phyloP scores from a whole-genome alignment of 192 early-diverging fungal species.

The Backusella macrospora region DNA sequence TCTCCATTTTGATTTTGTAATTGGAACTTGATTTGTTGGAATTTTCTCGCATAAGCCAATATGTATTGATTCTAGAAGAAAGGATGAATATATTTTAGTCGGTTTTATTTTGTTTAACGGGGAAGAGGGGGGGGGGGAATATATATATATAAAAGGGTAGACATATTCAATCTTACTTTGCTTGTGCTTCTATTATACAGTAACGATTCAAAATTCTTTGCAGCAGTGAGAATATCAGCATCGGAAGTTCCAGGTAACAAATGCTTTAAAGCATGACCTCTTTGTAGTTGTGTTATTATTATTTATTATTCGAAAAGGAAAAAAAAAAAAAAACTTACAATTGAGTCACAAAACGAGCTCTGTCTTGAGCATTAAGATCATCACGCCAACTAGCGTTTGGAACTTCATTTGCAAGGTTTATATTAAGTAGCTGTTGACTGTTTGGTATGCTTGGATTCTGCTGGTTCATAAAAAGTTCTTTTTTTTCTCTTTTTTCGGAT shows the following conservation, averaged over 20 bases:
- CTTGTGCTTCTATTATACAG: conserved; percentile 32
- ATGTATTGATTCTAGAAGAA: conserved; percentile 39
- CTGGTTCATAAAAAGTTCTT: not conserved
- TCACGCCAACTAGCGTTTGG: conserved; percentile 42
- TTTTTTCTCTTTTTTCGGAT: not conserved
- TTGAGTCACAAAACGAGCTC: conserved; percentile 38
- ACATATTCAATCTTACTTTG: conserved; percentile 28
- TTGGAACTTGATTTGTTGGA: conserved; percentile 38
- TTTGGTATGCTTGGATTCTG: conserved; percentile 25
- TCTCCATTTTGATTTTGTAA: conserved; percentile 22
- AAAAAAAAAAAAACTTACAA: conserved; percentile 30
- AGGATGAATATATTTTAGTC: not conserved
- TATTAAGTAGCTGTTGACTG: not conserved
- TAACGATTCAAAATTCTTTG: conserved; percentile 37
- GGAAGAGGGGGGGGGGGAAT: no score
- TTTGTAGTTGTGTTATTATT: not conserved
- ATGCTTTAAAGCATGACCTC: conserved; percentile 33
- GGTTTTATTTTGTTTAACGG: no score
- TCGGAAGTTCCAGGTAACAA: conserved; percentile 37
- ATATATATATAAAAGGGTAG: not conserved
- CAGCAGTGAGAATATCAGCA: conserved; percentile 34
- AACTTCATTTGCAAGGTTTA: conserved; percentile 25
- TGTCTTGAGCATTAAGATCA: conserved; percentile 36
- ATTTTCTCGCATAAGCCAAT: conserved; percentile 34
- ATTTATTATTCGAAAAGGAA: not conserved